These are phyloP conservation scores for Talaromyces liani DNA, from an alignment of 495 filamentous ascomycete species.

Conservation along the genomic window DNA sequence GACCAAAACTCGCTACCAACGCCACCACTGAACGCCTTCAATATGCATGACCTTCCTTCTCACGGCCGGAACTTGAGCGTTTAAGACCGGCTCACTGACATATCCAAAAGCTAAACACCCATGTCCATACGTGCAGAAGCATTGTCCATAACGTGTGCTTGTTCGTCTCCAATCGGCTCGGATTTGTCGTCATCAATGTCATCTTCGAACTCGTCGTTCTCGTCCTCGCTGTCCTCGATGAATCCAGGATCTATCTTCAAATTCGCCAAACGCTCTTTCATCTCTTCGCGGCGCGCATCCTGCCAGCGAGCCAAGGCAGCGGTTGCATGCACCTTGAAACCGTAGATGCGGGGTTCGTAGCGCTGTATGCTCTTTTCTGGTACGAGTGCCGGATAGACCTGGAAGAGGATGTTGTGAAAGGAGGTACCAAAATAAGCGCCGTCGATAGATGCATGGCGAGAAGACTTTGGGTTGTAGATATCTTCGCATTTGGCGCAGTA, in stretches of 20 bases:
- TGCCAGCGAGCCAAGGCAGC: constrained; percentile 91
- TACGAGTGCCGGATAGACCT: constrained; percentile 86
- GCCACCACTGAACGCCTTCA: constrained; percentile 7
- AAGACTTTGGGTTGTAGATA: constrained; percentile 97
- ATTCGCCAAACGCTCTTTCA: constrained; percentile 57
- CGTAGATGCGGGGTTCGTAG: constrained; percentile 84
- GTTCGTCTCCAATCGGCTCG: constrained; percentile 18
- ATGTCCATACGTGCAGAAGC: constrained; percentile 39
- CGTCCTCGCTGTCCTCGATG: constrained; percentile 46
- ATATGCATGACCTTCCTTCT: neutral
- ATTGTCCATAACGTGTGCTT: constrained; percentile 29
- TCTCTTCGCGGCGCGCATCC: constrained; percentile 66
- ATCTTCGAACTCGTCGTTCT: constrained; percentile 37
- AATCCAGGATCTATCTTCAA: constrained; percentile 49
- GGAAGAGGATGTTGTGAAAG: constrained; percentile 98
- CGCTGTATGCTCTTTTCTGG: constrained; percentile 78
- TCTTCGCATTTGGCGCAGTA: constrained; percentile 98
- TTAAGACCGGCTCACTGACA: neutral
- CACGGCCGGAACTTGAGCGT: neutral
- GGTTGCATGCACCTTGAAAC: constrained; percentile 87
- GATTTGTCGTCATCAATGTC: constrained; percentile 37
- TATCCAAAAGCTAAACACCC: constrained; percentile 20
- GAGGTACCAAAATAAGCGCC: constrained; percentile 96
- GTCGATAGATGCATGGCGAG: constrained; percentile 88
- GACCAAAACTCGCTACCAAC: constrained; percentile 1